Conservation (phyloP, 1,284 basidiomycete species). For the Microbotryum silenes-acaulis region DNA sequence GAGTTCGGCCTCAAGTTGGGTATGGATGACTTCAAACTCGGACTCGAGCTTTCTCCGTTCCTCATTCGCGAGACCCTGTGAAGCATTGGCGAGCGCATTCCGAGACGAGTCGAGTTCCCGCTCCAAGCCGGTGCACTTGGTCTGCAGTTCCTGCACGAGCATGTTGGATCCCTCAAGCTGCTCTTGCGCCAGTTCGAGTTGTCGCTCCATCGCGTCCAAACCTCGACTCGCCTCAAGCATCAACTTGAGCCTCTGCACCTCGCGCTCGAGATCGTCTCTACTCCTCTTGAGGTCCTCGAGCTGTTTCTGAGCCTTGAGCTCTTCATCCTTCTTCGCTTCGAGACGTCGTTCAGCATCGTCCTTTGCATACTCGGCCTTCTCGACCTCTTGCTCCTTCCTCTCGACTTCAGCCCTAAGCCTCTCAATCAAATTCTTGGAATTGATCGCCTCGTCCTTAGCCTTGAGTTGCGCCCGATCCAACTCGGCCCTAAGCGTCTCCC, state of each 20-base stretch:
- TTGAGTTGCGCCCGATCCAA: not conserved
- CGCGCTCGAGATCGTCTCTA: not conserved
- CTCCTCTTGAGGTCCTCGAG: not conserved
- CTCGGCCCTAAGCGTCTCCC: slow-evolving; percentile 1
- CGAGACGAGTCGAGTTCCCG: not conserved
- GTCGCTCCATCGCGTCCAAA: not conserved
- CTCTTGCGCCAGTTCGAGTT: not conserved
- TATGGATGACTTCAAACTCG: not conserved
- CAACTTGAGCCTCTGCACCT: not conserved
- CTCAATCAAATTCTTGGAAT: not conserved
- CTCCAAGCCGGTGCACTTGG: not conserved
- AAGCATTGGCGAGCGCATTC: not conserved
- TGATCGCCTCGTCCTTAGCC: no score
- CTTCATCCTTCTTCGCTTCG: not conserved
- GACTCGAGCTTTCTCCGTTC: not conserved
- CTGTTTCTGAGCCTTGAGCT: not conserved
- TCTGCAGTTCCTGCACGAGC: not conserved
- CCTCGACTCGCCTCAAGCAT: not conserved
- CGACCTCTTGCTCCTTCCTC: slow-evolving; percentile 3
- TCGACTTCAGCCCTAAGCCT: slow-evolving; percentile 9
- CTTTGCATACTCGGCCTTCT: slow-evolving; percentile 1
- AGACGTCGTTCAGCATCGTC: slow-evolving; percentile 2
- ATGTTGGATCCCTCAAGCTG: not conserved
- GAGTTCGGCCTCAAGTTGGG: not conserved
- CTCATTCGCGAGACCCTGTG: not conserved